Conservation (phyloP, 2,329 filamentous ascomycete species). For the Aspergillus quadricinctus region DNA sequence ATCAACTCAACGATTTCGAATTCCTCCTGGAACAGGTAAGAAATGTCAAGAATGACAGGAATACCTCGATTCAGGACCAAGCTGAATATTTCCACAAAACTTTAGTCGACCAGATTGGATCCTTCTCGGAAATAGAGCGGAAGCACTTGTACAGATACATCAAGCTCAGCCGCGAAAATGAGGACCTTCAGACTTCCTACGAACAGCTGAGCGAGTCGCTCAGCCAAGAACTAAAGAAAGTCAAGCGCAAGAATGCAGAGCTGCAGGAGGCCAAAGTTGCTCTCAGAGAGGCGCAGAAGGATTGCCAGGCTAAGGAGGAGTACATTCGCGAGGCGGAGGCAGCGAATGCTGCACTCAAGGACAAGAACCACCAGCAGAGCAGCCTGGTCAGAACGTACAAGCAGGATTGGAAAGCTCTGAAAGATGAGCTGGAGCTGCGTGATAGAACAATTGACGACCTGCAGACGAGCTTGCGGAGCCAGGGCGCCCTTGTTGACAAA, state of each 20-base stretch:
- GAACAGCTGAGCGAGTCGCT: not conserved
- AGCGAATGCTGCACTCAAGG: not conserved
- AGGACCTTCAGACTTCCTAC: not conserved
- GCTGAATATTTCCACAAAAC: not conserved
- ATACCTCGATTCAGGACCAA: not conserved
- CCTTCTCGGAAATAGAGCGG: not conserved
- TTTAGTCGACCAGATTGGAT: not conserved
- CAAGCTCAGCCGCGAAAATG: not conserved
- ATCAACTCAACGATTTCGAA: not conserved
- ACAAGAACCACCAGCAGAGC: not conserved
- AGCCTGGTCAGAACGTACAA: not conserved
- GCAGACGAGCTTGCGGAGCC: not conserved
- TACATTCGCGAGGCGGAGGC: not conserved
- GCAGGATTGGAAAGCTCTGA: not conserved
- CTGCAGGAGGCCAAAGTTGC: not conserved
- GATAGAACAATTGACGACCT: not conserved
- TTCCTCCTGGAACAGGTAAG: not conserved
- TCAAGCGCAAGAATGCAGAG: not conserved
- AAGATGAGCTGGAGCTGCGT: not conserved
- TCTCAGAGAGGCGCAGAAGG: not conserved
- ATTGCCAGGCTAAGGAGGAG: not conserved
- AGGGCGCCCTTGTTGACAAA: not conserved
- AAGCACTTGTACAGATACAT: not conserved
- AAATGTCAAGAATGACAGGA: not conserved
- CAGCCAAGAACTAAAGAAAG: not conserved